These are phyloP conservation scores for Quercus rubra DNA, from an alignment of 306 rosid species.

Conservation along the genomic window DNA sequence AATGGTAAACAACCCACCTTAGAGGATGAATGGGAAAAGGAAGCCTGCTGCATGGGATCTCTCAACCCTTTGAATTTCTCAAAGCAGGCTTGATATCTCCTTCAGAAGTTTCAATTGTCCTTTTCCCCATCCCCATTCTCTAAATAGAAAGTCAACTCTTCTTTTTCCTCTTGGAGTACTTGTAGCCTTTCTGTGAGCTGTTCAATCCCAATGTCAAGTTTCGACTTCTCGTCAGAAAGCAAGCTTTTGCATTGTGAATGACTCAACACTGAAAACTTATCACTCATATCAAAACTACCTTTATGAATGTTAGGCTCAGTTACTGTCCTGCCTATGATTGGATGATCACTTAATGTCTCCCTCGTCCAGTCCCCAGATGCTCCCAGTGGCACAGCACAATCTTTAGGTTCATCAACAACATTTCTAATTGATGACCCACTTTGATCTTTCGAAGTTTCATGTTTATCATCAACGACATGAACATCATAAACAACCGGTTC, in stretches of 20 bases:
- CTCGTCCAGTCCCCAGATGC: conserved; percentile 11
- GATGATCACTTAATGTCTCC: conserved; percentile 8
- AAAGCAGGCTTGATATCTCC: conserved; percentile 35
- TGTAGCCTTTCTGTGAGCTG: conserved; percentile 40
- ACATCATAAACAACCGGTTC: conserved; percentile 58
- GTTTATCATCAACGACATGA: conserved; percentile 61
- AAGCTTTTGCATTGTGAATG: conserved; percentile 17
- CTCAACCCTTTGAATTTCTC: conserved; percentile 31
- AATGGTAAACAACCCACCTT: conserved; percentile 39
- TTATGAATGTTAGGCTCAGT: background rate
- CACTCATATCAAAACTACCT: background rate
- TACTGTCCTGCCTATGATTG: conserved; percentile 11
- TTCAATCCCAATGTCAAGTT: conserved; percentile 43
- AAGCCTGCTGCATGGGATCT: conserved; percentile 32
- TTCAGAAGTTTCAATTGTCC: conserved; percentile 36
- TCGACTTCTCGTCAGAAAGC: conserved; percentile 34
- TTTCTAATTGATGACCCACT: conserved; percentile 22
- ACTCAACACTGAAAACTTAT: background rate
- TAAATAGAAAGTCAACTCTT: conserved; percentile 22
- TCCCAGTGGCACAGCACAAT: conserved; percentile 20
- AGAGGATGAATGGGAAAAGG: conserved; percentile 37
- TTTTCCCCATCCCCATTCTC: conserved; percentile 39
- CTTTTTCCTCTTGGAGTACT: conserved; percentile 36
- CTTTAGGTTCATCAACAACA: conserved; percentile 23
- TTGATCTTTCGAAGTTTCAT: conserved; percentile 31